These are phyloP conservation scores for Malassezia brasiliensis DNA, from an alignment of 1,284 basidiomycete species.

Conservation along the genomic window DNA sequence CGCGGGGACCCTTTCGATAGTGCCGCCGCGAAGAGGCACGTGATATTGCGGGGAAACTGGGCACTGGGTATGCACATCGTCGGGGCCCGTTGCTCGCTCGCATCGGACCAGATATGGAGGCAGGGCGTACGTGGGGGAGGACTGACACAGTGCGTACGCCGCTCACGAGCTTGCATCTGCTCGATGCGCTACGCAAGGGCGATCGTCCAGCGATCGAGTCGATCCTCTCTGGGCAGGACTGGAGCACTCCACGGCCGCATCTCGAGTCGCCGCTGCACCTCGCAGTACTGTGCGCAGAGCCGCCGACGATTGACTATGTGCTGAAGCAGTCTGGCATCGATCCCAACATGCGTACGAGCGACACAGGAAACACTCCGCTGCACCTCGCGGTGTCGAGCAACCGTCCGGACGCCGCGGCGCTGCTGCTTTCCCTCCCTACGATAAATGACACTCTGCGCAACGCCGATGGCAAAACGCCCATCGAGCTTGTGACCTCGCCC, in stretches of 20 bases:
- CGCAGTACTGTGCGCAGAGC: slow-evolving; percentile 69
- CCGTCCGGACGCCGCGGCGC: slow-evolving; percentile 60
- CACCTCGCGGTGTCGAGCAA: slow-evolving; percentile 77
- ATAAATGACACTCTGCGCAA: slow-evolving; percentile 75
- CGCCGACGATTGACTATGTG: slow-evolving; percentile 55
- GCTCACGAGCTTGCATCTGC: slow-evolving; percentile 63
- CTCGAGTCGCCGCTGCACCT: slow-evolving; percentile 60
- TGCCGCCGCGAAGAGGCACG: too few species aligned
- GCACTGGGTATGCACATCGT: too few species aligned
- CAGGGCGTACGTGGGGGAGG: neutral
- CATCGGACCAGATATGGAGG: neutral
- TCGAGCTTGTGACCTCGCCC: slow-evolving; percentile 61
- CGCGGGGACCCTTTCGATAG: too few species aligned
- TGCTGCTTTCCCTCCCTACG: slow-evolving; percentile 53
- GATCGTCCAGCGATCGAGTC: slow-evolving; percentile 27
- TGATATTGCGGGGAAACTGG: too few species aligned
- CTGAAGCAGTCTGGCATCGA: slow-evolving; percentile 59
- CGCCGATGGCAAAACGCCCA: slow-evolving; percentile 60
- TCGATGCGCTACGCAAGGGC: slow-evolving; percentile 58
- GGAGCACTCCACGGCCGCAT: slow-evolving; percentile 16
- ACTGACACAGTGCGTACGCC: slow-evolving; percentile 3
- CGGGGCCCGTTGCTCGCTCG: too few species aligned
- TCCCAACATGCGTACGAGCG: slow-evolving; percentile 37
- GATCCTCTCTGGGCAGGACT: slow-evolving; percentile 37
- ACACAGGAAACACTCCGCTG: slow-evolving; percentile 63